Percentiles rank a stretch among this genome's conserved stretches.
Evolutionary conservation across 2,329 filamentous ascomycete genomes (phyloP).

Genomic region (Botryotinia convoluta): DNA sequence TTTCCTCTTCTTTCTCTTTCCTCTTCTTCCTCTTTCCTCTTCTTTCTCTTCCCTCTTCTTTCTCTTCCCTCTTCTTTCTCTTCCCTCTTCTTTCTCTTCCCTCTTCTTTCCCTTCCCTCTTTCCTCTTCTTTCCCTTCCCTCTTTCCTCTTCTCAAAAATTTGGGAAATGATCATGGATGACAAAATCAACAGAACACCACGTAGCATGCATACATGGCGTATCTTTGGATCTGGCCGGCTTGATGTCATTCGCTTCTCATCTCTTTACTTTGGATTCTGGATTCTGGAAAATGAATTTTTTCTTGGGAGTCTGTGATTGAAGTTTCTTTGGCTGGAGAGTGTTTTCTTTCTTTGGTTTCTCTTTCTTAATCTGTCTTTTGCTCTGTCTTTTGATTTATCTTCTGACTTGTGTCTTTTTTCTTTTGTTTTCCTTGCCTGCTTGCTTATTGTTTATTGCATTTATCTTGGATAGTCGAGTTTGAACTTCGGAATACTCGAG

Average conservation of each 20-base stretch:
- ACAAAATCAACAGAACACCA: not conserved
- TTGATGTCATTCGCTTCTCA: not conserved
- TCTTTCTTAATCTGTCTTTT: too few relatives aligned
- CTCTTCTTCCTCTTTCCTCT: too few relatives aligned
- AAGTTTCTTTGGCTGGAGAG: not conserved
- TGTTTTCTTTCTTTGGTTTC: too few relatives aligned
- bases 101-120: not conserved
- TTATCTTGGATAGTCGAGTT: too few relatives aligned
- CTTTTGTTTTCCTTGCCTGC: too few relatives aligned
- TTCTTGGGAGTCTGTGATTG: not conserved
- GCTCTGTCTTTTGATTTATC: too few relatives aligned
- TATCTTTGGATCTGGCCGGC: not conserved
- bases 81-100: not conserved
- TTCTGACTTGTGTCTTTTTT: too few relatives aligned
- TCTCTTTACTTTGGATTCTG: not conserved
- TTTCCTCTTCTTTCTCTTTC: too few relatives aligned
- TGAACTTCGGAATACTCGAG: not conserved
- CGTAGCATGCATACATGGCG: not conserved
- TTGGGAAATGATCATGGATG: not conserved
- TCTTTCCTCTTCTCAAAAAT: not conserved
- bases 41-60: too few relatives aligned
- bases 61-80: too few relatives aligned
- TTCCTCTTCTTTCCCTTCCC: not conserved
- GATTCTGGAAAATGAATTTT: not conserved
- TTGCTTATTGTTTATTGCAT: too few relatives aligned